Base-by-base conservation (phyloP, 2,329 filamentous ascomycete species). In the Magnaporthiopsis incrustans region DNA sequence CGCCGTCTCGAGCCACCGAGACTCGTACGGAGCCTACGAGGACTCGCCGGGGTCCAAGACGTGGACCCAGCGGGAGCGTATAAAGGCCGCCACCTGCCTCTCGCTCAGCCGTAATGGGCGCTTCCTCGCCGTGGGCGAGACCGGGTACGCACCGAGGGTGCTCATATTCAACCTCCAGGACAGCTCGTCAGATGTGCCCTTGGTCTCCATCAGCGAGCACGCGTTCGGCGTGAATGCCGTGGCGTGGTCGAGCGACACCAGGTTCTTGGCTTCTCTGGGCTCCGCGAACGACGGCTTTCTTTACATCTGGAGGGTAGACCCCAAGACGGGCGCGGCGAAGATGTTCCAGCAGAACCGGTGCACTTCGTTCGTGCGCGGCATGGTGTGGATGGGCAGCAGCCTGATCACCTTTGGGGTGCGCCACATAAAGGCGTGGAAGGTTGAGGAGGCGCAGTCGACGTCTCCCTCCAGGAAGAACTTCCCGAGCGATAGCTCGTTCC, bases 41-140 rank as follows among this genome's bases (percentile, higher is more conserved):
- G 93, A 97, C 60, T 85, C 84, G 2, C 78, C 84, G 10, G 75
- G 77, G 57, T 87, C 84, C 62, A 91, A 88, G 73, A 91, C 89
- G 15, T 94, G 91, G 89, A 92, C 91, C 1, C 95, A 91, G 64
- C 87, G 91, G 68, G 95, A 98, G 75, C 87, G 92, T 68, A 93
- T 98, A 73, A 98, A 98, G 77, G 91, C 95, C 25, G 92, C 93
- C 2, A 97, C 93, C 6, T 96, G 93, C 71, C 84, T 99, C 32
- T 89, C 92, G 27, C 83, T 99, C 68, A 97, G 92, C 72, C 86
- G 88, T 1, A 92, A 97, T 76, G 93, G 91, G 38, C 89, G 86
- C 70, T 96, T 90, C 73, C 81, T 99, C 63, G 95, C 94, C 11
- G 90, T 98, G 3, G 95, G 95, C 70, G 95, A 99, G 83, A 96